These are phyloP conservation scores for Eimeria necatrix DNA, from an alignment of 169 alveolate genomes.

Conservation along the genomic window DNA sequence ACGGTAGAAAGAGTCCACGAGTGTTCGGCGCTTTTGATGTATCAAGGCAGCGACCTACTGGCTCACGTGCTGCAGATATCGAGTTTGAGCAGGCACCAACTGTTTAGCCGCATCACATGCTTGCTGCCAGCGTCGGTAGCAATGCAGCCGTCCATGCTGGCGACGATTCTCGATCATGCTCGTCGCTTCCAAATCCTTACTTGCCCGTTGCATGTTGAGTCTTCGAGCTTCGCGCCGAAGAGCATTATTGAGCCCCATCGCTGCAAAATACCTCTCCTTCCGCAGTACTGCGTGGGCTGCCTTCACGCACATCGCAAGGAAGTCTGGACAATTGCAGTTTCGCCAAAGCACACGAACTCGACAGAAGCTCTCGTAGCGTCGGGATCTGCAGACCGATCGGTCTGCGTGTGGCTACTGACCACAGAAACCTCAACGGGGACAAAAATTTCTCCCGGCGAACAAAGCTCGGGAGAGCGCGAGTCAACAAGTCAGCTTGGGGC, in stretches of 20 bases:
- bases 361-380: conserved; percentile 42
- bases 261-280: conserved; percentile 47
- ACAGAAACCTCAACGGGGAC: conserved; percentile 26
- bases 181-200: conserved; percentile 63
- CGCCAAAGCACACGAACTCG: conserved; percentile 36
- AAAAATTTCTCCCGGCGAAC: not conserved
- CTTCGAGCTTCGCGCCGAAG: conserved; percentile 20
- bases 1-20: conserved; percentile 70
- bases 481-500: conserved; percentile 10
- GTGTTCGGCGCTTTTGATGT: conserved; percentile 67
- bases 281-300: conserved; percentile 65
- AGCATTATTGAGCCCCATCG: conserved; percentile 66
- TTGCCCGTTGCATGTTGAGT: conserved; percentile 65
- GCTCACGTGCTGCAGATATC: conserved; percentile 64
- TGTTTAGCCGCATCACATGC: conserved; percentile 66
- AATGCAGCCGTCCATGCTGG: conserved; percentile 65
- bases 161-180: conserved; percentile 68
- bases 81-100: conserved; percentile 56
- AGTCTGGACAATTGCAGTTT: conserved; percentile 72
- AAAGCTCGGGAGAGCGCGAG: not conserved
- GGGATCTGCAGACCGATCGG: conserved; percentile 68
- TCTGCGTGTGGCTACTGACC: conserved; percentile 58
- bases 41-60: conserved; percentile 63
- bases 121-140: conserved; percentile 59
- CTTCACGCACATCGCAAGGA: conserved; percentile 59